phyloP scores from a whole-genome alignment of 169 alveolate species.

The Nephromyces sp. region DNA sequence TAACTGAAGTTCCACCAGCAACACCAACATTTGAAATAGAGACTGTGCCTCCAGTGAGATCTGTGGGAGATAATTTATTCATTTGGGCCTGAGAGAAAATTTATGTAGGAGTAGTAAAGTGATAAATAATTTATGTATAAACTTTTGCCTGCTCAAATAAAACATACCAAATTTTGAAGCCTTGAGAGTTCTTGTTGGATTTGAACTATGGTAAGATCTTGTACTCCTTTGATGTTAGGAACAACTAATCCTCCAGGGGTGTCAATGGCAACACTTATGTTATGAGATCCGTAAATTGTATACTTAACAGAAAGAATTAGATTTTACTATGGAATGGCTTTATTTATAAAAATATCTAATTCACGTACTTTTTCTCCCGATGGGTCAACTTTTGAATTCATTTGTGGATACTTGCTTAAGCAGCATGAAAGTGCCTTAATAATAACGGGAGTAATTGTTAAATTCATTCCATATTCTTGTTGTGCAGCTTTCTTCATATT shows the following conservation, averaged over 20 bases:
- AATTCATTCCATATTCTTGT: slow-evolving; percentile 29
- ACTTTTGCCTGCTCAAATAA: no score
- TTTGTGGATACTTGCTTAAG: slow-evolving; percentile 64
- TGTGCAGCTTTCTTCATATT: background rate
- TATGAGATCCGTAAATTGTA: slow-evolving; percentile 61
- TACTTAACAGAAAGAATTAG: slow-evolving; percentile 7
- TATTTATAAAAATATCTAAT: background rate
- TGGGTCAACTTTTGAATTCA: slow-evolving; percentile 67
- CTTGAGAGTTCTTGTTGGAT: slow-evolving; percentile 69
- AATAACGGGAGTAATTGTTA: slow-evolving; percentile 78
- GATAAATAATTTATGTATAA: background rate
- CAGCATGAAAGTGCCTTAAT: slow-evolving; percentile 79
- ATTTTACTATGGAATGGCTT: no score
- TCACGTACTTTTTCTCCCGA: background rate
- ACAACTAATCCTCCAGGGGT: slow-evolving; percentile 82
- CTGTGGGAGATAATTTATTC: slow-evolving; percentile 56
- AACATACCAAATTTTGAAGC: slow-evolving; percentile 66
- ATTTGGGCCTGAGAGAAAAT: slow-evolving; percentile 17
- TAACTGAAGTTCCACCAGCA: slow-evolving; percentile 83
- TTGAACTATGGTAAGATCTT: slow-evolving; percentile 66
- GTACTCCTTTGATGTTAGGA: slow-evolving; percentile 82
- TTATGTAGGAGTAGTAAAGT: background rate
- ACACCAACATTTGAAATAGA: slow-evolving; percentile 85
- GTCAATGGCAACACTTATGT: slow-evolving; percentile 83
- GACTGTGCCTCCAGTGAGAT: slow-evolving; percentile 79